Percentiles rank a stretch among this genome's conserved stretches.
Evolutionary conservation across 2,329 filamentous ascomycete genomes (phyloP).

Genomic region (Talaromyces sp.): DNA sequence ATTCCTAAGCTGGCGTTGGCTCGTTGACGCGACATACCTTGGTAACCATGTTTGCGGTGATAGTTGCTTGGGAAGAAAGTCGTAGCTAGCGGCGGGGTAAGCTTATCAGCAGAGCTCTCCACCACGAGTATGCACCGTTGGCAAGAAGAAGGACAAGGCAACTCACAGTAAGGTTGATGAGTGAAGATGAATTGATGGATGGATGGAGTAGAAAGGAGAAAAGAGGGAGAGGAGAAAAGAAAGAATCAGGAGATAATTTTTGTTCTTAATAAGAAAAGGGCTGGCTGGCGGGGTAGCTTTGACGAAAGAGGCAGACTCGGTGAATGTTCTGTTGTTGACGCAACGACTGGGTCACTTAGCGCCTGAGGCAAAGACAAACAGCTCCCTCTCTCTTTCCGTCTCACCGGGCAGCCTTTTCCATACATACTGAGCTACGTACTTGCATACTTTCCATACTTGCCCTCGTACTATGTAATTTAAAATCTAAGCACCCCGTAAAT

Average conservation of each 20-base stretch:
- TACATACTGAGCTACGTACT: no score
- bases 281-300: slow-evolving; percentile 28
- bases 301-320: slow-evolving; percentile 32
- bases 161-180: slow-evolving; percentile 5
- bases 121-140: background rate
- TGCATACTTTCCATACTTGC: no score
- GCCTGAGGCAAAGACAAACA: background rate
- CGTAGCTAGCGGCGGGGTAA: slow-evolving; percentile 28
- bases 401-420: slow-evolving; percentile 2
- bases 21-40: slow-evolving; percentile 26
- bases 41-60: slow-evolving; percentile 35
- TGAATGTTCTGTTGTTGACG: slow-evolving; percentile 26
- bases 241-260: background rate
- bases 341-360: slow-evolving; percentile 29
- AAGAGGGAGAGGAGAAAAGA: background rate
- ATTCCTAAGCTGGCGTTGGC: background rate
- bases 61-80: slow-evolving; percentile 23
- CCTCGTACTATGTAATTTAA: background rate
- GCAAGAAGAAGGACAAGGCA: no score
- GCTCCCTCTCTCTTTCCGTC: slow-evolving; percentile 1
- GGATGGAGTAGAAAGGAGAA: background rate
- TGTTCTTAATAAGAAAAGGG: slow-evolving; percentile 14
- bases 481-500: background rate
- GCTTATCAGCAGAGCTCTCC: background rate
- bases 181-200: background rate